Percentiles rank a stretch among this genome's conserved stretches.
Evolutionary conservation across 495 filamentous ascomycete species (phyloP).

Genomic region (Apiosordaria backusii): DNA sequence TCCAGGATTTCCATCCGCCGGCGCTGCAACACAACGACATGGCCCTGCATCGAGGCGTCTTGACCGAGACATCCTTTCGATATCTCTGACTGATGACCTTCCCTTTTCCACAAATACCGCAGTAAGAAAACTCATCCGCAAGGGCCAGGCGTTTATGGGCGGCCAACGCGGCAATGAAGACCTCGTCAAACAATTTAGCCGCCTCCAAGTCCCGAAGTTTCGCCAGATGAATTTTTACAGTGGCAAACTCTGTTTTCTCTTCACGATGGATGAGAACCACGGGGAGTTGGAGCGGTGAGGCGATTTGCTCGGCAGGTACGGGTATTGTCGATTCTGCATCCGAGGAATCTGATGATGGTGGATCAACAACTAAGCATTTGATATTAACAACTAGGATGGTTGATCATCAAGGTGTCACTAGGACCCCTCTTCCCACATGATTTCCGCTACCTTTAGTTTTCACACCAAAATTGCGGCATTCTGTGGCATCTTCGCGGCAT

Average conservation of each 20-base stretch:
- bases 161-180: neutral
- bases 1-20: slow-evolving; percentile 11
- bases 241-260: slow-evolving; percentile 18
- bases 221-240: neutral
- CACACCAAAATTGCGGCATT: neutral
- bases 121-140: neutral
- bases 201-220: slow-evolving; percentile 6
- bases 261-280: too few species aligned
- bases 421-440: neutral
- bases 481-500: neutral
- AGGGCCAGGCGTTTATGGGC: neutral
- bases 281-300: too few species aligned
- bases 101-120: neutral
- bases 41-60: neutral
- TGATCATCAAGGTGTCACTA: neutral
- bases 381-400: neutral
- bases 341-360: neutral
- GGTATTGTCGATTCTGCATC: neutral
- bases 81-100: neutral
- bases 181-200: slow-evolving; percentile 17
- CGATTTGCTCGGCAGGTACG: neutral
- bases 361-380: neutral
- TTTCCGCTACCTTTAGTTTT: neutral
- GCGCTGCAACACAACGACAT: slow-evolving; percentile 10
- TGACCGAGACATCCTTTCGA: neutral